These are phyloP conservation scores for Leccinum obscurum DNA, from an alignment of 768 basidiomycete genomes.

Conservation along the genomic window DNA sequence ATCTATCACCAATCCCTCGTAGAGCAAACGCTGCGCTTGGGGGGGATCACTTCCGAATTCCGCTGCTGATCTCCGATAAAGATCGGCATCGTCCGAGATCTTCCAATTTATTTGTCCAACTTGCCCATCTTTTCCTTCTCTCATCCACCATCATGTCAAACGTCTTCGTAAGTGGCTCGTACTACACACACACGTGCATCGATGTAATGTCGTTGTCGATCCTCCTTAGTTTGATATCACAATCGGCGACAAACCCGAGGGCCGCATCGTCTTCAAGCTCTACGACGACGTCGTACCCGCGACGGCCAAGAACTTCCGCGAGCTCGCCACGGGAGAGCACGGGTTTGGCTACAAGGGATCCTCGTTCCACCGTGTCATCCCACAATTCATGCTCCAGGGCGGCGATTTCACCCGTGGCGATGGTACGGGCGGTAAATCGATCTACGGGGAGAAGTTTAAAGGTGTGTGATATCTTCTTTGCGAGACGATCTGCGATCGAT, in stretches of 20 bases:
- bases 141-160: conserved; percentile 10
- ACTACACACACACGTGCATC: background rate
- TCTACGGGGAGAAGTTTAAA: conserved; percentile 67
- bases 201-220: background rate
- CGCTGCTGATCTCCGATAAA: conserved; percentile 3
- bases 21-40: background rate
- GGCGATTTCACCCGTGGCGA: conserved; percentile 76
- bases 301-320: conserved; percentile 85
- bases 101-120: background rate
- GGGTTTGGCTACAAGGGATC: conserved; percentile 73
- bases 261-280: conserved; percentile 81
- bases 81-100: conserved; percentile 14
- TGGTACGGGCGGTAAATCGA: conserved; percentile 81
- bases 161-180: conserved; percentile 8
- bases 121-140: background rate
- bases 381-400: conserved; percentile 86
- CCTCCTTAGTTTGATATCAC: conserved; percentile 61
- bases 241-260: conserved; percentile 42
- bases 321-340: conserved; percentile 73
- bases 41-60: conserved; percentile 1
- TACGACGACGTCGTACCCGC: conserved; percentile 76
- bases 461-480: conserved; percentile 38
- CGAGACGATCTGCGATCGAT: background rate
- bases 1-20: no score
- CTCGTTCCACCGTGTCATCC: conserved; percentile 82